These are phyloP conservation scores for Hysterium pulicare DNA, from an alignment of 2,329 filamentous ascomycete genomes.

Conservation along the genomic window DNA sequence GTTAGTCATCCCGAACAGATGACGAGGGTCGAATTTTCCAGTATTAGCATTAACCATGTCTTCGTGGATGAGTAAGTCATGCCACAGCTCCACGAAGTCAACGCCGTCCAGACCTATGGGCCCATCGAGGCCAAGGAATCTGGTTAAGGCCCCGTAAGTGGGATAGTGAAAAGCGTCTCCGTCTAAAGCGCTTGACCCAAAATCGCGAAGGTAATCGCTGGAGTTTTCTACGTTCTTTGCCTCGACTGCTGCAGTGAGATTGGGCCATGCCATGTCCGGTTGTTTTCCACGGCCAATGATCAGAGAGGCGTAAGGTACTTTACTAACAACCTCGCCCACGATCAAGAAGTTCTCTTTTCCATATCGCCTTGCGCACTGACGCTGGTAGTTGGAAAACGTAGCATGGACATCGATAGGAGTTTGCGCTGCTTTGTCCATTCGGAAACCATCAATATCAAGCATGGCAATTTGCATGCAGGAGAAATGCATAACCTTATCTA, in stretches of 20 bases:
- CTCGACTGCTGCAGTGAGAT: conserved; percentile 47
- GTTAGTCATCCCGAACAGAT: conserved; percentile 63
- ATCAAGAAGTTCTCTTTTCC: conserved; percentile 64
- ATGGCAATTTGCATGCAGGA: conserved; percentile 61
- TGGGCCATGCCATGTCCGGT: conserved; percentile 50
- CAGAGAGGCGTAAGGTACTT: conserved; percentile 58
- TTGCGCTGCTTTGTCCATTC: conserved; percentile 65
- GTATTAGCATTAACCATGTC: conserved; percentile 60
- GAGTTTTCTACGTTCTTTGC: conserved; percentile 44
- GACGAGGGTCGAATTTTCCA: conserved; percentile 60
- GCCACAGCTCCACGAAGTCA: conserved; percentile 54
- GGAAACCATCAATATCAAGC: conserved; percentile 65
- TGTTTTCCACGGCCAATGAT: conserved; percentile 62
- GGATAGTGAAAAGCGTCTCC: conserved; percentile 62
- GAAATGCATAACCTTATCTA: conserved; percentile 56
- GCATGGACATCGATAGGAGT: conserved; percentile 60
- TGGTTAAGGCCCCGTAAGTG: conserved; percentile 59
- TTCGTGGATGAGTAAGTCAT: conserved; percentile 55
- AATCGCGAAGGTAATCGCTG: conserved; percentile 51
- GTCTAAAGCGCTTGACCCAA: conserved; percentile 55
- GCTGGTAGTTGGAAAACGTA: conserved; percentile 55
- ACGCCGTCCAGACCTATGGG: conserved; percentile 19
- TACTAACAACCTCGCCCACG: conserved; percentile 61
- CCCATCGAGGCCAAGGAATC: conserved; percentile 60
- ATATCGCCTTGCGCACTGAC: conserved; percentile 54